phyloP scores from a whole-genome alignment of 2,329 filamentous ascomycete species.

The Phoma herbarum region DNA sequence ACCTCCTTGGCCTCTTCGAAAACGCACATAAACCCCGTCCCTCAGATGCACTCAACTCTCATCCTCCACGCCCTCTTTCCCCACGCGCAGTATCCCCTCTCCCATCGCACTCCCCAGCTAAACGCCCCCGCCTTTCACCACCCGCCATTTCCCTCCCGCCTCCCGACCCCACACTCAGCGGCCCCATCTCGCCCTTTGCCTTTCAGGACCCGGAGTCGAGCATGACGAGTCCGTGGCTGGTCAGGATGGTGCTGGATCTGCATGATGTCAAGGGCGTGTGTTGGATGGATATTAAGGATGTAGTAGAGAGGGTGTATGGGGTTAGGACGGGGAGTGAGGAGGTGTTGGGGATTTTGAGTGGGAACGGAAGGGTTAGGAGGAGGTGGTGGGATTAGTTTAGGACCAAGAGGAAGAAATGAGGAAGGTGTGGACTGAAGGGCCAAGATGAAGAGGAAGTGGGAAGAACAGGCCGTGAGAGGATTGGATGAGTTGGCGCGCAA shows the following conservation, averaged over 20 bases:
- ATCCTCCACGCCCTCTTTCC: background rate
- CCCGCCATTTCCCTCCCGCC: background rate
- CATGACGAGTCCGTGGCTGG: constrained; percentile 49
- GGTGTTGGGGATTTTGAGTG: constrained; percentile 47
- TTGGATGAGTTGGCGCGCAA: background rate
- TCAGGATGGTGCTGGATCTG: constrained; percentile 48
- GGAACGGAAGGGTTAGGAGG: constrained; percentile 46
- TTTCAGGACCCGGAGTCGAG: constrained; percentile 42
- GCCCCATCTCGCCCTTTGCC: constrained; percentile 32
- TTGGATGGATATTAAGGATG: constrained; percentile 51
- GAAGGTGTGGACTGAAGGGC: background rate
- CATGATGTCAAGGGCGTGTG: constrained; percentile 46
- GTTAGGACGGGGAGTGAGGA: constrained; percentile 46
- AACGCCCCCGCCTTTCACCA: constrained; percentile 6
- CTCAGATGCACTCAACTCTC: constrained; percentile 10
- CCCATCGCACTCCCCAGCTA: background rate
- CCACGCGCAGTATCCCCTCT: background rate
- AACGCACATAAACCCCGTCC: background rate
- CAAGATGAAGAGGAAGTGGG: background rate
- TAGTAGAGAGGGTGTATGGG: constrained; percentile 46
- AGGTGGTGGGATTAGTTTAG: constrained; percentile 48
- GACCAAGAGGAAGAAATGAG: background rate
- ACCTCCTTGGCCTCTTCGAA: constrained; percentile 14
- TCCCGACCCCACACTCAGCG: background rate
- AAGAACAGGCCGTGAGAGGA: background rate